These are phyloP conservation scores for Ramaria rubella DNA, from an alignment of 768 basidiomycete species.

Conservation along the genomic window DNA sequence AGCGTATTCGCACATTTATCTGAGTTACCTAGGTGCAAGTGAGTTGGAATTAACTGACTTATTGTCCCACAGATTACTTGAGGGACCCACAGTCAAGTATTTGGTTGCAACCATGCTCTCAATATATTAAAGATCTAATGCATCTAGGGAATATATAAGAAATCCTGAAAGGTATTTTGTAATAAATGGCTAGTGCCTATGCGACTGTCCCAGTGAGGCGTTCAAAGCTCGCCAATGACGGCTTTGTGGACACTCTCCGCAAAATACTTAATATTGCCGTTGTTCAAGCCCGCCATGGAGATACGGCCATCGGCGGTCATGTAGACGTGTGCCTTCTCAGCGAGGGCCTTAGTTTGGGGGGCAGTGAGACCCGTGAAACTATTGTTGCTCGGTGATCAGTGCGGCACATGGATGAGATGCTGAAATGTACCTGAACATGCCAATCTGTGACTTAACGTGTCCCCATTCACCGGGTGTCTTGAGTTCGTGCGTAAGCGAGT, in stretches of 20 bases:
- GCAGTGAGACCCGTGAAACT: slow-evolving; percentile 84
- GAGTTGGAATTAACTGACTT: no score
- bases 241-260: slow-evolving; percentile 80
- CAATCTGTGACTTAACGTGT: slow-evolving; percentile 93
- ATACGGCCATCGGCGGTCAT: slow-evolving; percentile 93
- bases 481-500: slow-evolving; percentile 64
- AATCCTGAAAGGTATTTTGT: no score
- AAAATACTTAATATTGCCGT: slow-evolving; percentile 81
- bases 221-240: slow-evolving; percentile 64
- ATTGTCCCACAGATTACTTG: no score
- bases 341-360: slow-evolving; percentile 72
- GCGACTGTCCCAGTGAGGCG: no score
- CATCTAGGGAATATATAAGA: no score
- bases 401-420: background rate
- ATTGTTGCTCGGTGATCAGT: background rate
- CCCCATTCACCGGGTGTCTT: slow-evolving; percentile 93
- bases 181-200: no score
- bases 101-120: no score
- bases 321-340: slow-evolving; percentile 86
- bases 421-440: slow-evolving; percentile 87
- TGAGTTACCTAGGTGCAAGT: no score
- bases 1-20: no score
- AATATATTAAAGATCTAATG: no score
- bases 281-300: slow-evolving; percentile 89
- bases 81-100: no score